Conservation (phyloP, 2,329 filamentous ascomycete genomes). For the Metarhizium sp. region DNA sequence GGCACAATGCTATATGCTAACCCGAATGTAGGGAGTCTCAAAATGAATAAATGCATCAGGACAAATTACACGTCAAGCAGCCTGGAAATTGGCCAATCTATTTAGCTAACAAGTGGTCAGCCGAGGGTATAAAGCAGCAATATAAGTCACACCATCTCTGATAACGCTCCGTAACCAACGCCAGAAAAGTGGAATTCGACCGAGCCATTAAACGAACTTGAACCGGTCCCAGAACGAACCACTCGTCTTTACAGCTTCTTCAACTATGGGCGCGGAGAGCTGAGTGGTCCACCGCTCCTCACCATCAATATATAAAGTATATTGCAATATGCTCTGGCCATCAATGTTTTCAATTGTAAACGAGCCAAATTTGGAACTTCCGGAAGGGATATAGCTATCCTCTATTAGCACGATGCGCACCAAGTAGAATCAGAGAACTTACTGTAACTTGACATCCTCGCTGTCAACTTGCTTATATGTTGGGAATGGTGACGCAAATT, state of each 20-base stretch:
- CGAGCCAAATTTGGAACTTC: constrained; percentile 77
- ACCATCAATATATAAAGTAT: constrained; percentile 76
- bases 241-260: constrained; percentile 17
- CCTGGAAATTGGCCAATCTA: neutral
- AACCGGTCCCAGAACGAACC: constrained; percentile 39
- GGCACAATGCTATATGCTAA: neutral
- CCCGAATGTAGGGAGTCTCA: neutral
- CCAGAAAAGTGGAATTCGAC: neutral
- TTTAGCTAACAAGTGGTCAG: neutral
- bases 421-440: constrained; percentile 27
- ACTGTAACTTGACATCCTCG: constrained; percentile 79
- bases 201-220: constrained; percentile 9
- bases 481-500: constrained; percentile 82
- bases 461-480: constrained; percentile 76
- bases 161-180: neutral
- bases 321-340: constrained; percentile 62
- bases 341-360: constrained; percentile 61
- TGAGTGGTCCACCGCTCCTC: constrained; percentile 64
- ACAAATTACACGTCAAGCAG: neutral
- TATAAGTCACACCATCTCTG: neutral
- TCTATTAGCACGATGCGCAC: constrained; percentile 2
- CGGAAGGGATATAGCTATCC: constrained; percentile 64
- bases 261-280: constrained; percentile 34
- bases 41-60: neutral
- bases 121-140: constrained; percentile 5